Percentiles rank a stretch among this genome's conserved stretches.
Conservation (phyloP, 139 green algal genomes). For the Eudorina sp. region DNA sequence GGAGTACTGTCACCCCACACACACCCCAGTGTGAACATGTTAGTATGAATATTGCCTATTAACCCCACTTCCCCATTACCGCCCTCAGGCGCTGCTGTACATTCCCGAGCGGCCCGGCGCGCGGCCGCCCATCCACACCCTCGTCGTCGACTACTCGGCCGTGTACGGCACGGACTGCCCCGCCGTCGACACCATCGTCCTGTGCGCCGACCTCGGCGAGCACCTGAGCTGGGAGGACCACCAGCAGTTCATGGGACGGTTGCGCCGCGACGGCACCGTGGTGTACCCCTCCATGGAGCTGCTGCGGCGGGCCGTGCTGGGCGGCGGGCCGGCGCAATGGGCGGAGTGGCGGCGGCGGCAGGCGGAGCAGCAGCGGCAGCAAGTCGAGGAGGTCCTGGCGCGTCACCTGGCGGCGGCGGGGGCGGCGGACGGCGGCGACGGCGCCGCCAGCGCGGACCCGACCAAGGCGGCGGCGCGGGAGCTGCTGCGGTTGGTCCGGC, state of each 20-base stretch:
- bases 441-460: background rate
- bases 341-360: background rate
- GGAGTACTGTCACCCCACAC: no score
- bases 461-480: background rate
- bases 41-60: background rate
- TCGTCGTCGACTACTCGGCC: conserved; percentile 71
- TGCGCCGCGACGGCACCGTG: conserved; percentile 61
- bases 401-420: conserved; percentile 24
- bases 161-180: conserved; percentile 72
- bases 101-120: conserved; percentile 54
- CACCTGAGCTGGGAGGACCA: conserved; percentile 65
- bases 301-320: conserved; percentile 38
- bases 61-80: background rate
- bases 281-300: conserved; percentile 57
- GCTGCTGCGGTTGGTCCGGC: background rate
- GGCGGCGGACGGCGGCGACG: background rate
- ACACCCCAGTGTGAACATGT: no score
- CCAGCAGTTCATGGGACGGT: conserved; percentile 63
- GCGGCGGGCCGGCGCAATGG: conserved; percentile 41
- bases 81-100: conserved; percentile 57
- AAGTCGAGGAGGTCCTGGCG: conserved; percentile 18
- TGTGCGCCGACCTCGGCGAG: conserved; percentile 57
- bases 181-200: conserved; percentile 66
- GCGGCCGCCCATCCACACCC: conserved; percentile 59
- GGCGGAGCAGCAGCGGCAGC: background rate